phyloP scores from a whole-genome alignment of 164 flowering plant genomes.

The Sextonia rubra region DNA sequence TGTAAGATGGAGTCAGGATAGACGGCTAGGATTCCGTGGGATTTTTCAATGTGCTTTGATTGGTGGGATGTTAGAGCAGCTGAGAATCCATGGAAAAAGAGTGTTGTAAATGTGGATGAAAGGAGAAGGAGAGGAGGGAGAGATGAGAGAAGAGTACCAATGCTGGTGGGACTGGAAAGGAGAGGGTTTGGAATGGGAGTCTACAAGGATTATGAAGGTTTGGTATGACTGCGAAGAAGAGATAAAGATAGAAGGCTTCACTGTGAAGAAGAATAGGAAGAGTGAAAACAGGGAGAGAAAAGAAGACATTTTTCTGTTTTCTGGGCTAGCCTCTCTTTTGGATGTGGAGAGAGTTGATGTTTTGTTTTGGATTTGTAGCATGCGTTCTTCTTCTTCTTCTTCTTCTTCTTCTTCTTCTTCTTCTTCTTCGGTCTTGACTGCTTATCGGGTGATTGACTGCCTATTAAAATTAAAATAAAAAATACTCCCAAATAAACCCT shows the following conservation, averaged over 20 bases:
- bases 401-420: neutral
- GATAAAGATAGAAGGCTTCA: neutral
- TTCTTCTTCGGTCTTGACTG: neutral
- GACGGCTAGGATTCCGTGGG: slow-evolving; percentile 6
- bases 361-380: neutral
- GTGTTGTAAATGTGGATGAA: slow-evolving; percentile 11
- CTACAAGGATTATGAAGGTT: slow-evolving; percentile 11
- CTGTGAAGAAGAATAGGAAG: neutral
- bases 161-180: slow-evolving; percentile 2
- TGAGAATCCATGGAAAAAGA: slow-evolving; percentile 16
- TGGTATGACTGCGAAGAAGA: neutral
- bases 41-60: neutral
- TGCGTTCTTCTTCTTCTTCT: neutral
- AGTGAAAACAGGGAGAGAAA: neutral
- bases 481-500: no score
- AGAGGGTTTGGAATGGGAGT: slow-evolving; percentile 6
- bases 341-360: neutral
- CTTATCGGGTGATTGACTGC: neutral
- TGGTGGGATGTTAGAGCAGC: slow-evolving; percentile 7
- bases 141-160: slow-evolving; percentile 12
- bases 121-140: slow-evolving; percentile 4
- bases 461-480: no score
- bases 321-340: neutral
- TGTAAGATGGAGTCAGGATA: slow-evolving; percentile 5
- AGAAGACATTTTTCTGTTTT: neutral